A percentile compares a stretch with the other conserved stretches of the same genome.
phyloP scores from a whole-genome alignment of 257 asterid genomes.

The Solanum pinnatisectum region DNA sequence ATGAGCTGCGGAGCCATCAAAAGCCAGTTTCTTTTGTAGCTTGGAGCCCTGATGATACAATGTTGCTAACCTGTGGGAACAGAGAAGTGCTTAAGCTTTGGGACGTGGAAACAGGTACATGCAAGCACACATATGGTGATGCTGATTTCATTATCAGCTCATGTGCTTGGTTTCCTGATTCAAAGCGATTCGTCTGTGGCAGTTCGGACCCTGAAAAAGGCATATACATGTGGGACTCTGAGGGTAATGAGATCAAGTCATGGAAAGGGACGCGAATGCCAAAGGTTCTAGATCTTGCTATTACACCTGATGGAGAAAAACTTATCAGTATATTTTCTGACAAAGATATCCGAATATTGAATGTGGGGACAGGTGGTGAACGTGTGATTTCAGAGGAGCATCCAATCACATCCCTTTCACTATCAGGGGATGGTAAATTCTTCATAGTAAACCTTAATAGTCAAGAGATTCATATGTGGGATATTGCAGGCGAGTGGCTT shows the following conservation, averaged over 20 bases:
- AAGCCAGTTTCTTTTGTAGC: conserved; percentile 71
- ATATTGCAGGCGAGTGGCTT: conserved; percentile 35
- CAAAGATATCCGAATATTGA: conserved; percentile 68
- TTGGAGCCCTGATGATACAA: conserved; percentile 92
- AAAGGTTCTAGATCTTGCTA: conserved; percentile 75
- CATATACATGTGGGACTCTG: conserved; percentile 88
- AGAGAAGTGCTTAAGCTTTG: conserved; percentile 84
- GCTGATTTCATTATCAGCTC: conserved; percentile 63
- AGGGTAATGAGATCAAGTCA: conserved; percentile 72
- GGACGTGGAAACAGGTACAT: conserved; percentile 80
- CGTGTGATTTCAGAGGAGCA: conserved; percentile 67
- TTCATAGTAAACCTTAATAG: conserved; percentile 84
- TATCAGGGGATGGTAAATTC: conserved; percentile 64
- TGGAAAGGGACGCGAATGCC: conserved; percentile 97
- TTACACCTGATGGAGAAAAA: conserved; percentile 79
- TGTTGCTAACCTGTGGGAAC: conserved; percentile 89
- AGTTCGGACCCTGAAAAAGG: conserved; percentile 85
- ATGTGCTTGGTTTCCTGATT: conserved; percentile 98
- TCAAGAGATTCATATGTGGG: conserved; percentile 97
- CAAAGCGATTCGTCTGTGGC: conserved; percentile 84
- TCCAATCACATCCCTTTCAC: conserved; percentile 71
- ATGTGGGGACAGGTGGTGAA: conserved; percentile 49
- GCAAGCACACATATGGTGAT: conserved; percentile 71
- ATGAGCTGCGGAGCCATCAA: conserved; percentile 47
- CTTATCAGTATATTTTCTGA: conserved; percentile 74